phyloP scores from a whole-genome alignment of 2,329 filamentous ascomycete species.

The Orbilia blumenaviensis region DNA sequence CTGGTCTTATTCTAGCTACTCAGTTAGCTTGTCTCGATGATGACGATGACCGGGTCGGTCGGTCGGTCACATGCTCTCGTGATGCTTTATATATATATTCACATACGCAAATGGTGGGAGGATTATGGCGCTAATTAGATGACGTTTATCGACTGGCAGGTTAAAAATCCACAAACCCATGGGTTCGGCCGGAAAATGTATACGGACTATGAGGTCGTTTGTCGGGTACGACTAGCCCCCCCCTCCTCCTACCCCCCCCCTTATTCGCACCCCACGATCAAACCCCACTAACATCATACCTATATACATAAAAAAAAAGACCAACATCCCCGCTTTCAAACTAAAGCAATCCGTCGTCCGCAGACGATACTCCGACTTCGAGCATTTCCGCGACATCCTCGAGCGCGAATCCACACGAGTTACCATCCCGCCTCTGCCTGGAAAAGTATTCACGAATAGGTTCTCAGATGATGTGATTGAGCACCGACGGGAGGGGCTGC shows the following conservation, averaged over 20 bases:
- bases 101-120: neutral
- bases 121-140: neutral
- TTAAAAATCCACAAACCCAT: slow-evolving; percentile 91
- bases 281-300: neutral
- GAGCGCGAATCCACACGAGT: slow-evolving; percentile 94
- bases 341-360: slow-evolving; percentile 77
- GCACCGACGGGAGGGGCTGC: slow-evolving; percentile 85
- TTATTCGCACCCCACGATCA: neutral
- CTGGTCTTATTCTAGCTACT: too few species aligned
- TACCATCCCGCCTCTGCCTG: slow-evolving; percentile 92
- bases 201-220: slow-evolving; percentile 98
- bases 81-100: too few species aligned
- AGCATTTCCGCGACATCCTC: slow-evolving; percentile 97
- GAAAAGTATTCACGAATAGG: slow-evolving; percentile 97
- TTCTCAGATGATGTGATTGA: slow-evolving; percentile 99
- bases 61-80: slow-evolving; percentile 11
- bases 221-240: slow-evolving; percentile 65
- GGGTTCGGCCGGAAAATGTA: slow-evolving; percentile 96
- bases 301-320: slow-evolving; percentile 61
- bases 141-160: too few species aligned
- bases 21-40: too few species aligned
- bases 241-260: neutral
- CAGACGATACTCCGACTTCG: slow-evolving; percentile 95
- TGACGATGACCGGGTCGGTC: too few species aligned
- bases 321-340: slow-evolving; percentile 99